Evolutionary conservation across 1,139 yeast species (phyloP).

Genomic region (Ogataea hybrid): DNA sequence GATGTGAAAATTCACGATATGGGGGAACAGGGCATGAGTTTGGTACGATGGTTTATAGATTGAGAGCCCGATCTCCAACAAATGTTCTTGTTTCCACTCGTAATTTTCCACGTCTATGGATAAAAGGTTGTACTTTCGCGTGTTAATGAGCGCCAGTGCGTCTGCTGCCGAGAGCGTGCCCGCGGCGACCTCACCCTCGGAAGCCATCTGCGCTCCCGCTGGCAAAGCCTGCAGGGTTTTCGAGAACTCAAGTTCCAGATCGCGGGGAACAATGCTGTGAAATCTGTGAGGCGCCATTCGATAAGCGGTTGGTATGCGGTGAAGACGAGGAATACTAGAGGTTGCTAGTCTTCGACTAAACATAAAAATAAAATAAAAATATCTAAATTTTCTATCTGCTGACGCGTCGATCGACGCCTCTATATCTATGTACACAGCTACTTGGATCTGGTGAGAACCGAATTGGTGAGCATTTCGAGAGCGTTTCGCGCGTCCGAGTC

Average conservation of each 20-base stretch:
- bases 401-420: conserved; percentile 5
- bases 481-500: conserved; percentile 90
- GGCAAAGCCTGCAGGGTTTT: background rate
- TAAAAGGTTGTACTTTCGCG: conserved; percentile 39
- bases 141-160: conserved; percentile 18
- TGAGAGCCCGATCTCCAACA: conserved; percentile 70
- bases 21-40: conserved; percentile 39
- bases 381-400: background rate
- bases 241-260: background rate
- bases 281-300: background rate
- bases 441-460: conserved; percentile 77
- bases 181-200: background rate
- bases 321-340: too few relatives aligned
- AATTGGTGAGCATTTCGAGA: conserved; percentile 77
- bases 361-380: conserved; percentile 11
- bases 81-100: conserved; percentile 42
- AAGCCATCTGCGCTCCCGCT: background rate
- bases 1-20: conserved; percentile 51
- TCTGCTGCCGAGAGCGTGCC: conserved; percentile 20
- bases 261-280: background rate
- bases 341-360: background rate
- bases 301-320: too few relatives aligned
- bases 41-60: conserved; percentile 61
- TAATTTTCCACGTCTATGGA: conserved; percentile 68
- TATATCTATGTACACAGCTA: conserved; percentile 28